Percentiles rank a stretch among this genome's conserved stretches.
phyloP scores from a whole-genome alignment of 2,329 filamentous ascomycete genomes.

The Anthostomella pinea region DNA sequence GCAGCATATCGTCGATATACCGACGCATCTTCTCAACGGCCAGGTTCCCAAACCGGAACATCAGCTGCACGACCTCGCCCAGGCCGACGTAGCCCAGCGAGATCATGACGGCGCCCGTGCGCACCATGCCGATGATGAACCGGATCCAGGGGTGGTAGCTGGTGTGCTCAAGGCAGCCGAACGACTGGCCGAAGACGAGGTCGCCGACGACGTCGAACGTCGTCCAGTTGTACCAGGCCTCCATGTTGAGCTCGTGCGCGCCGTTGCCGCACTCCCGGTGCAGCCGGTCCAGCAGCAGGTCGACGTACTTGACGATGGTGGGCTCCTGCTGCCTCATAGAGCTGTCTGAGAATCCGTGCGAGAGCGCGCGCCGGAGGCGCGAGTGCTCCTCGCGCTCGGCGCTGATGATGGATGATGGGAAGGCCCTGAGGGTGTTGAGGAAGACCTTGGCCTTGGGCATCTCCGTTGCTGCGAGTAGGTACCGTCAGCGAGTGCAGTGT shows the following conservation, averaged over 20 bases:
- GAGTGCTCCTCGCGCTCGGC: slow-evolving; percentile 28
- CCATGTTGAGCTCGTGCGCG: slow-evolving; percentile 28
- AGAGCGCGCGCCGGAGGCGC: slow-evolving; percentile 27
- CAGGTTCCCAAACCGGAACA: slow-evolving; percentile 13
- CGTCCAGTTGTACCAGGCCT: slow-evolving; percentile 37
- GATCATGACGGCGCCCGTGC: slow-evolving; percentile 19
- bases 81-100: slow-evolving; percentile 23
- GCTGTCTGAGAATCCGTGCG: slow-evolving; percentile 30
- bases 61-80: slow-evolving; percentile 17
- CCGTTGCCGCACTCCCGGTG: slow-evolving; percentile 29
- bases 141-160: slow-evolving; percentile 33
- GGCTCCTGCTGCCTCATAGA: slow-evolving; percentile 30
- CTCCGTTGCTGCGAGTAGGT: slow-evolving; percentile 17
- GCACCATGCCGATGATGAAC: slow-evolving; percentile 30
- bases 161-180: slow-evolving; percentile 34
- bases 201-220: slow-evolving; percentile 29
- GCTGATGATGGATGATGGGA: slow-evolving; percentile 29
- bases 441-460: slow-evolving; percentile 23
- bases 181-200: slow-evolving; percentile 42
- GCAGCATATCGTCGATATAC: slow-evolving; percentile 23
- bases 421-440: slow-evolving; percentile 11
- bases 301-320: slow-evolving; percentile 37
- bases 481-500: too few relatives aligned
- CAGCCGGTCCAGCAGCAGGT: slow-evolving; percentile 38
- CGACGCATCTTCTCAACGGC: slow-evolving; percentile 11